Evolutionary conservation across 495 filamentous ascomycete species (phyloP), one percentile per base, ranked within the genome.

Genomic region (Lasiosphaeris hirsuta): DNA sequence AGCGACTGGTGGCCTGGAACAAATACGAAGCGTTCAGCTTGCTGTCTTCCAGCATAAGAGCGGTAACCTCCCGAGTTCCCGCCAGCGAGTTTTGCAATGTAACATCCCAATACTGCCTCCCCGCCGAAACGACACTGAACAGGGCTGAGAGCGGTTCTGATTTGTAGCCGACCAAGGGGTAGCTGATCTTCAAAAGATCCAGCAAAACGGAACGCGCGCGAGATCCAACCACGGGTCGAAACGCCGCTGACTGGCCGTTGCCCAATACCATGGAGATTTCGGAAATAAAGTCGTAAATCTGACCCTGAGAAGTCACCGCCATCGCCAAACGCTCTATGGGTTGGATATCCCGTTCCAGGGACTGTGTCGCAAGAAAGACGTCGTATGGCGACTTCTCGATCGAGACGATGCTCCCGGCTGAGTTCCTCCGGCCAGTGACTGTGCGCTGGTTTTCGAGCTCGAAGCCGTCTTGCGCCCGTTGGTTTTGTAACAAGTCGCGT

Each of bases 1-100:
- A 97, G 43, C 93, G 85, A 51, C 79, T 80, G 17, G 83, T 79
- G 2, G 94, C 83, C 56, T 81, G 74, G 17, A 74, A 69, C 37
- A 91, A 79, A 51, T 89, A 78, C 19, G 66, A 70, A 15, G 74
- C 71, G 63, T 85, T 77, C 10, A 91, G 67, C 3, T 73, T 50
- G 8, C 76, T 65, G 54, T 90, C 82, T 11, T 77, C 74, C 19
- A 84, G 67, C 58, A 87, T 86, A 10, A 73, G 59, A 2, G 63
- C 68, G 5, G 81, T 59, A 8, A 76, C 60, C 39, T 76, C 80
- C 10, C 82, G 79, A 47, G 81, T 75, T 9, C 73, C 64, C 10
- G 66, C 56, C 33, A 72, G 60, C 35, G 72, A 63, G 7, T 59
- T 63, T 6, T 74, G 68, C 15, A 60, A 54, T 6, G 73, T 60